Evolutionary conservation across 768 basidiomycete genomes (phyloP).

Genomic region (Tylopilus rubrobrunneus): DNA sequence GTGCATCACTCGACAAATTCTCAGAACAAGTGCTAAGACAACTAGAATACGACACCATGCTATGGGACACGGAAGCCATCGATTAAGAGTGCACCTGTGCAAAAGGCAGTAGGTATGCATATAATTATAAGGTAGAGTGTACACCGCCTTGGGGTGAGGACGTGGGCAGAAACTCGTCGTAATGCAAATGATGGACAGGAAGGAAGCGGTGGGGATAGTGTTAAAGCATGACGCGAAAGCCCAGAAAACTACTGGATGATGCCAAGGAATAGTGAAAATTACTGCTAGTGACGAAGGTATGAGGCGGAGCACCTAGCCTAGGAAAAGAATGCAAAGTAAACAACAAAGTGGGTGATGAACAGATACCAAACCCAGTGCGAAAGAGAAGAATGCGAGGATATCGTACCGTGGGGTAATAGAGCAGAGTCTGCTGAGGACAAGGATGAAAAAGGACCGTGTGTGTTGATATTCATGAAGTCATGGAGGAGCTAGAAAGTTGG

Average conservation of each 20-base stretch:
- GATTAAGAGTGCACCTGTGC: slow-evolving; percentile 31
- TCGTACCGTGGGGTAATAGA: slow-evolving; percentile 25
- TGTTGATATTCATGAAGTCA: slow-evolving; percentile 25
- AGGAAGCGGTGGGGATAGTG: slow-evolving; percentile 17
- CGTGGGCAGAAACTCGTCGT: slow-evolving; percentile 20
- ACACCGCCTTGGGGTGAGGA: slow-evolving; percentile 27
- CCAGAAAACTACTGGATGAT: slow-evolving; percentile 28
- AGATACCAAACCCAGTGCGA: slow-evolving; percentile 22
- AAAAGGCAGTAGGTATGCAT: slow-evolving; percentile 32
- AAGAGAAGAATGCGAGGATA: slow-evolving; percentile 24
- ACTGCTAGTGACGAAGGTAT: slow-evolving; percentile 30
- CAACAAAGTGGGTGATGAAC: slow-evolving; percentile 20
- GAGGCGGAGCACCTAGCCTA: slow-evolving; percentile 16
- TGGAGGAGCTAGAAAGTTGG: slow-evolving; percentile 25
- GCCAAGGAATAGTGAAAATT: slow-evolving; percentile 28
- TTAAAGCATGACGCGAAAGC: slow-evolving; percentile 24
- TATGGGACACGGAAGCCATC: slow-evolving; percentile 20
- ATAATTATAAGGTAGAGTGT: slow-evolving; percentile 34
- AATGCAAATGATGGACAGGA: slow-evolving; percentile 27
- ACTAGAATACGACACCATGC: slow-evolving; percentile 11
- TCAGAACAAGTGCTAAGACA: neutral
- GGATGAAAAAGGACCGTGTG: slow-evolving; percentile 13
- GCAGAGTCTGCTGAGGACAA: slow-evolving; percentile 20
- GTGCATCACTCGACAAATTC: neutral
- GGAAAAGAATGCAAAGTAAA: slow-evolving; percentile 19